Evolutionary conservation across 192 early-diverging fungal species (phyloP).

Genomic region (Umbelopsis sp.): DNA sequence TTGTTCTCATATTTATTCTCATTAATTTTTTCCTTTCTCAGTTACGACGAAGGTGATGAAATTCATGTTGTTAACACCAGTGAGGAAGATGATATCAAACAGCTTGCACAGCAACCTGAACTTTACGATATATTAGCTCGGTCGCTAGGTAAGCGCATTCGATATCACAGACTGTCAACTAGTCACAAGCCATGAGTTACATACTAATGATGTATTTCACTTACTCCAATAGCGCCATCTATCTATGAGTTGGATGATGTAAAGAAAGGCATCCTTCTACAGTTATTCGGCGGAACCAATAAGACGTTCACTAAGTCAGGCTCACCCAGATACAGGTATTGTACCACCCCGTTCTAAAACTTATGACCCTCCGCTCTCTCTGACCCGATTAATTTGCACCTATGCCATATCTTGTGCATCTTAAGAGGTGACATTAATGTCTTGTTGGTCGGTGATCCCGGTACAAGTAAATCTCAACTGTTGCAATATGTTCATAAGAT

Average conservation of each 20-base stretch:
- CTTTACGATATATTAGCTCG: constrained; percentile 82
- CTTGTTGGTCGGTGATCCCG: constrained; percentile 94
- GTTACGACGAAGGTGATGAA: constrained; percentile 52
- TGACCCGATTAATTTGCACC: not conserved
- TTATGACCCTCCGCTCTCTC: too few species aligned
- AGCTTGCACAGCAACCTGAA: constrained; percentile 63
- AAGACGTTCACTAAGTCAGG: constrained; percentile 76
- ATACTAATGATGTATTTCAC: constrained; percentile 3
- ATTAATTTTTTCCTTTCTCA: constrained; percentile 21
- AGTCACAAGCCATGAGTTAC: not conserved
- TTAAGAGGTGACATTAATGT: constrained; percentile 92
- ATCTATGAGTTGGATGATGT: constrained; percentile 97
- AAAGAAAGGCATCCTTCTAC: constrained; percentile 95
- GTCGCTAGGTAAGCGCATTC: constrained; percentile 61
- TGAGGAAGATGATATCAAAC: constrained; percentile 64
- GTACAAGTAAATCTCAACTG: constrained; percentile 94
- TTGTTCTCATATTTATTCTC: not conserved
- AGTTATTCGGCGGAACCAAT: constrained; percentile 94
- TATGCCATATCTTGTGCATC: not conserved
- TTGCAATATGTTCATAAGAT: constrained; percentile 90
- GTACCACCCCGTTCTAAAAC: too few species aligned
- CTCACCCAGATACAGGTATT: constrained; percentile 52
- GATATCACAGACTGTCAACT: not conserved
- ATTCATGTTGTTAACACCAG: constrained; percentile 42
- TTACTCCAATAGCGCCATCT: constrained; percentile 70